A percentile compares a stretch with the other conserved stretches of the same genome.
phyloP scores from a whole-genome alignment of 1,139 yeast genomes.

The Kodamaea suecica region DNA sequence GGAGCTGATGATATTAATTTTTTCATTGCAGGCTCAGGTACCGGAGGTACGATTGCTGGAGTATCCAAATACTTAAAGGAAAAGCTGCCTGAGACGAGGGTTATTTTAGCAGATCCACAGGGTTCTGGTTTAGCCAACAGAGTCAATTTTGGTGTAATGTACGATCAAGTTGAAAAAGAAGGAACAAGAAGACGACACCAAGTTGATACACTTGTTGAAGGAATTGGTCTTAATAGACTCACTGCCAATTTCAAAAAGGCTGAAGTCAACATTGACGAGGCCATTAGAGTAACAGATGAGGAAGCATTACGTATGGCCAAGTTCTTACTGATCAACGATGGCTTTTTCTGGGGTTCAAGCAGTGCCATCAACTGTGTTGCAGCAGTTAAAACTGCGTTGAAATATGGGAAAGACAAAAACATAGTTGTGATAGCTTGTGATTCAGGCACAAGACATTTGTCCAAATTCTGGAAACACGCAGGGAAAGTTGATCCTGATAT shows the following conservation, averaged over 20 bases:
- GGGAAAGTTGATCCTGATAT: conserved; percentile 27
- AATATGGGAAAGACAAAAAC: conserved; percentile 58
- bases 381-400: conserved; percentile 63
- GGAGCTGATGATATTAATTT: conserved; percentile 57
- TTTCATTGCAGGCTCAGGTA: conserved; percentile 76
- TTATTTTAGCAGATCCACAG: conserved; percentile 86
- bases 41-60: conserved; percentile 86
- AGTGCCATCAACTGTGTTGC: conserved; percentile 94
- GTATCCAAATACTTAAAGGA: conserved; percentile 72
- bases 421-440: conserved; percentile 93
- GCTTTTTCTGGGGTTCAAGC: conserved; percentile 86
- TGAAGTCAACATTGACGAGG: conserved; percentile 68
- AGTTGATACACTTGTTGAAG: conserved; percentile 92
- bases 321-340: conserved; percentile 75
- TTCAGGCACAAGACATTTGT: conserved; percentile 82
- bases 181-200: conserved; percentile 95
- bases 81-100: conserved; percentile 29
- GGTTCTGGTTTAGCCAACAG: conserved; percentile 90
- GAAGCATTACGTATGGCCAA: conserved; percentile 90
- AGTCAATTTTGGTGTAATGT: conserved; percentile 89
- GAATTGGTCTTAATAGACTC: conserved; percentile 84
- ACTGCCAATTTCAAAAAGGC: conserved; percentile 80
- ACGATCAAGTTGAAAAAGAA: conserved; percentile 81
- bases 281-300: conserved; percentile 72
- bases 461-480: conserved; percentile 88